A percentile compares a stretch with the other conserved stretches of the same genome.
phyloP scores from a whole-genome alignment of 768 basidiomycete species.

The Fistulinella prunicolor region DNA sequence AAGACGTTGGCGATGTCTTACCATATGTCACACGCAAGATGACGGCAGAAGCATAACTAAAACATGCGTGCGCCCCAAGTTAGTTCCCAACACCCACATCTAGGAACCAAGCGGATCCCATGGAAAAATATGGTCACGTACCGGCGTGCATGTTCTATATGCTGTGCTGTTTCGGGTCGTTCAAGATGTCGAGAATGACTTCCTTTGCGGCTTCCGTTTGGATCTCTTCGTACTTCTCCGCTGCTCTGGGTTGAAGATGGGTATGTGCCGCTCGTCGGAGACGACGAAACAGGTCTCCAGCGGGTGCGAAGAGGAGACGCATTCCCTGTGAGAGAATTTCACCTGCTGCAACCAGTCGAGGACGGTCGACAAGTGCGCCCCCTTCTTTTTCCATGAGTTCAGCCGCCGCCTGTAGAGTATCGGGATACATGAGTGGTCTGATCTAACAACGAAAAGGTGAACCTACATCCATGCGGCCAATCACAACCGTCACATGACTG shows the following conservation, averaged over 20 bases:
- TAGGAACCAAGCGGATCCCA: neutral
- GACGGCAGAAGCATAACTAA: constrained; percentile 22
- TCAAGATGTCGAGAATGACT: constrained; percentile 18
- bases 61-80: neutral
- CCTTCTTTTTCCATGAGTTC: neutral
- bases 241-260: constrained; percentile 49
- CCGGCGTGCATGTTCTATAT: constrained; percentile 15
- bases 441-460: constrained; percentile 5
- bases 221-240: constrained; percentile 43
- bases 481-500: constrained; percentile 10
- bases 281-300: constrained; percentile 55
- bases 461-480: constrained; percentile 19
- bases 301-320: constrained; percentile 47
- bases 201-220: constrained; percentile 33
- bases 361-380: constrained; percentile 44
- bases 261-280: constrained; percentile 52
- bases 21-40: constrained; percentile 27
- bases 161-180: constrained; percentile 10
- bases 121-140: neutral
- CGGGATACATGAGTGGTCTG: too few relatives aligned
- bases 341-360: constrained; percentile 46
- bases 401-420: constrained; percentile 46
- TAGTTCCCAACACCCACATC: neutral
- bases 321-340: constrained; percentile 55
- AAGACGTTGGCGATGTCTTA: constrained; percentile 21